Conservation (phyloP, 1,284 basidiomycete species). For the Leccinum angustisporum region DNA sequence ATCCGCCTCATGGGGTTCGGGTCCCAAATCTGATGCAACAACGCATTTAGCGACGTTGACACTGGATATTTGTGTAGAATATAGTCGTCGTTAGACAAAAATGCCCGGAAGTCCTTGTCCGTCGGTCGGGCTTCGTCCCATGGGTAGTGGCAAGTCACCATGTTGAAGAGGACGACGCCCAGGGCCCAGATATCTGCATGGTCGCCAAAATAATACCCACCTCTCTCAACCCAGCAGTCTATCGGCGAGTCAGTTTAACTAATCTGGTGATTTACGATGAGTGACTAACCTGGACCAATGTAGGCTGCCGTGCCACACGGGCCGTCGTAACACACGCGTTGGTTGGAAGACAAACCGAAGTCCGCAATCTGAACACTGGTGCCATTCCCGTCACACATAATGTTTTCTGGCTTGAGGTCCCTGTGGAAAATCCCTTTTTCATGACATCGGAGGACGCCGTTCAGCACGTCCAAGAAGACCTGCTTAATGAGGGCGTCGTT, state of each 20-base stretch:
- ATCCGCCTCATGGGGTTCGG: no score
- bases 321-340: no score
- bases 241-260: background rate
- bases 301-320: no score
- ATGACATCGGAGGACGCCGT: slow-evolving; percentile 74
- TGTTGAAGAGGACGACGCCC: background rate
- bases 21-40: slow-evolving; percentile 37
- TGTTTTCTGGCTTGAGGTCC: no score
- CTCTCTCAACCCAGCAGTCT: background rate
- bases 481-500: slow-evolving; percentile 59
- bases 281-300: no score
- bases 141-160: slow-evolving; percentile 78
- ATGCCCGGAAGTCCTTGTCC: slow-evolving; percentile 76
- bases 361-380: no score
- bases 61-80: slow-evolving; percentile 70
- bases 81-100: slow-evolving; percentile 61
- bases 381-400: no score
- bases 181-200: background rate
- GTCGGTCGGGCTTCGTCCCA: slow-evolving; percentile 77
- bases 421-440: slow-evolving; percentile 20
- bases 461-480: slow-evolving; percentile 73
- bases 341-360: no score
- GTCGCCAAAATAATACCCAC: background rate
- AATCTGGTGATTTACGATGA: no score
- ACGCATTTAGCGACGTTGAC: slow-evolving; percentile 51